Evolutionary conservation across 805 yeast genomes (phyloP), one percentile per base, ranked within the genome.

Genomic region (Brettanomyces anomalus): DNA sequence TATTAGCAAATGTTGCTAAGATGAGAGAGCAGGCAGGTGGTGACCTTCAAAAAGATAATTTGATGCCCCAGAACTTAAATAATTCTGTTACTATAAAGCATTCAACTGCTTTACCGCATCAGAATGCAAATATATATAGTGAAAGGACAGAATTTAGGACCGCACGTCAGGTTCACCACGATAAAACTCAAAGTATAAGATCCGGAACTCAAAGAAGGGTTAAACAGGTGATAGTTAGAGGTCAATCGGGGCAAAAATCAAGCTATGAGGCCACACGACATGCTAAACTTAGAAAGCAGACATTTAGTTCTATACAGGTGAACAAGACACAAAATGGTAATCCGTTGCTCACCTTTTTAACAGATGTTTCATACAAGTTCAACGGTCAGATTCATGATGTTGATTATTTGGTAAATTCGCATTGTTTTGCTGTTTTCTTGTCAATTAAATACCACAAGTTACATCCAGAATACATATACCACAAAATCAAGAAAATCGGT

Each of bases 401-500:
- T 51, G 94, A 85, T 55, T 85, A 84, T 58, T 67, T 79, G 39
- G 71, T 84, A 14, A 78, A 74, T 44, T 65, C 79, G 26, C 61
- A 72, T 57, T 59, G 76, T 56, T 72, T 73, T 44, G 72, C 81
- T 1, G 51, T 85, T 0, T 82, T 83, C 49, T 65, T 85, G 3
- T 77, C 86, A 1, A 58, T 85, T 39, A 79, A 81, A 41, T 85
- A 84, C 56, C 87, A 82, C 55, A 83, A 82, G 57, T 62, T 85
- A 33, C 82, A 80, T 49, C 87, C 89, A 0, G 90, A 83, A 50
- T 84, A 85, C 51, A 70, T 85, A 3, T 72, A 75, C 61, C 75
- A 74, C 47, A 67, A 82, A 46, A 68, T 81, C 58, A 67, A 61
- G 37, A 61, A 50, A 42, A 45, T 64, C 20, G 45, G 55, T 3